Conservation (phyloP, 2,329 filamentous ascomycete species). For the Colletotrichum truncatum region DNA sequence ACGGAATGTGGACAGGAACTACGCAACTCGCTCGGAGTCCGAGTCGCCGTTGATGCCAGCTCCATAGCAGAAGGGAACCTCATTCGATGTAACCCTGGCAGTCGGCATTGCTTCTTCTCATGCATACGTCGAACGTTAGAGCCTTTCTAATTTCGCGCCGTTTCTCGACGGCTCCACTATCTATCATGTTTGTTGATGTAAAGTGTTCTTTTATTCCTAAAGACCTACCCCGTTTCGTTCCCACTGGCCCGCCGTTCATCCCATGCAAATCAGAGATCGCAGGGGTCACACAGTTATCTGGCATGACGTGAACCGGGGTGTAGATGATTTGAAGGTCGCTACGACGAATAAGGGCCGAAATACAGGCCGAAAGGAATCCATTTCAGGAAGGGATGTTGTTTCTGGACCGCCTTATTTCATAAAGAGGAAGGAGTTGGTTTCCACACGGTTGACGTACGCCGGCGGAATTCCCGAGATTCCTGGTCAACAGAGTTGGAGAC, state of each 20-base stretch:
- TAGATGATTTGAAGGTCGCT: constrained; percentile 6
- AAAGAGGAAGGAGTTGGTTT: not conserved
- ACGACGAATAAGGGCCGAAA: constrained; percentile 2
- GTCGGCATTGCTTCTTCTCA: constrained; percentile 8
- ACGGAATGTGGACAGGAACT: constrained; percentile 1
- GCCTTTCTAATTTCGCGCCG: too few species aligned
- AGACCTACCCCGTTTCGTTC: constrained; percentile 2
- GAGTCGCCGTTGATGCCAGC: not conserved
- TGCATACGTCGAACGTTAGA: not conserved
- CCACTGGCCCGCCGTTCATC: constrained; percentile 15
- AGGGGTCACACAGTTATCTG: constrained; percentile 12
- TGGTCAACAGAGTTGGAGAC: not conserved
- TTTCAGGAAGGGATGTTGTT: not conserved
- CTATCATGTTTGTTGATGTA: not conserved
- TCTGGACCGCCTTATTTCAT: not conserved
- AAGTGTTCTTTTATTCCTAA: not conserved
- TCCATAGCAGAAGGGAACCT: not conserved
- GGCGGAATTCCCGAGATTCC: constrained; percentile 2
- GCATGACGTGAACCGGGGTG: constrained; percentile 12
- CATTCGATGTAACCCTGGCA: not conserved
- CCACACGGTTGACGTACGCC: constrained; percentile 11
- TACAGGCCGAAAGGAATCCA: constrained; percentile 3
- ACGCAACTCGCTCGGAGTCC: constrained; percentile 9
- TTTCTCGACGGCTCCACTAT: not conserved
- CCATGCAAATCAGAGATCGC: constrained; percentile 4